Evolutionary conservation across 2,329 filamentous ascomycete genomes (phyloP).

Genomic region (Cladosporium sp.): DNA sequence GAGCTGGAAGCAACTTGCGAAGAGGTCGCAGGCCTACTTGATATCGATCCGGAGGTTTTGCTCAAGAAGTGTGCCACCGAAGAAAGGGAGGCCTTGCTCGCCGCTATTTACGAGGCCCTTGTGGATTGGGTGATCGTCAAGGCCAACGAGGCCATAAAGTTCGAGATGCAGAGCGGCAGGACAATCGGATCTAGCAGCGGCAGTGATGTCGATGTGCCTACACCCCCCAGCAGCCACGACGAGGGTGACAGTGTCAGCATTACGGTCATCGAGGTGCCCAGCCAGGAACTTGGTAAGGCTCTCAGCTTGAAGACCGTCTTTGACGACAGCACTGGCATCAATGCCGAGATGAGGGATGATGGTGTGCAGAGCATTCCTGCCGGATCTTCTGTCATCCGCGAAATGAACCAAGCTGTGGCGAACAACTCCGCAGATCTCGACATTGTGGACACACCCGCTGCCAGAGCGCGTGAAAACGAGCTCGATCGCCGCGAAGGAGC

Average conservation of each 20-base stretch:
- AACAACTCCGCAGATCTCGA: constrained; percentile 76
- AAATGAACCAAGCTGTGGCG: constrained; percentile 77
- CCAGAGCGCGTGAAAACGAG: constrained; percentile 69
- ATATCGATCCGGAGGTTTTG: constrained; percentile 79
- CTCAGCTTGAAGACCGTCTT: constrained; percentile 87
- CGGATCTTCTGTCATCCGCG: constrained; percentile 76
- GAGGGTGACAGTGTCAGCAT: constrained; percentile 80
- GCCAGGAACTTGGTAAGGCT: constrained; percentile 75
- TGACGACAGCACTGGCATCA: constrained; percentile 88
- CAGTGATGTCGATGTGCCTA: constrained; percentile 54
- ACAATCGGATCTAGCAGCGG: constrained; percentile 65
- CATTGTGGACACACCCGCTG: constrained; percentile 61
- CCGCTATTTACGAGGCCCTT: constrained; percentile 84
- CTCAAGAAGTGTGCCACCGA: constrained; percentile 73
- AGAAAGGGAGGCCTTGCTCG: constrained; percentile 76
- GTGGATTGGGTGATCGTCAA: constrained; percentile 92
- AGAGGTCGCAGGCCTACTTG: constrained; percentile 80
- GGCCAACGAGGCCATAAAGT: constrained; percentile 77
- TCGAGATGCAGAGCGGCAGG: constrained; percentile 64
- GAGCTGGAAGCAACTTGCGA: constrained; percentile 80
- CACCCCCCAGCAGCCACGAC: constrained; percentile 60
- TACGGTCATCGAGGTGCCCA: constrained; percentile 80
- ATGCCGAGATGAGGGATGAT: constrained; percentile 94
- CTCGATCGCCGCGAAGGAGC: constrained; percentile 77
- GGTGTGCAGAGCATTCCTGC: constrained; percentile 70